Percentiles rank a stretch among this genome's conserved stretches.
Conservation (phyloP, 441 rosid genomes). For the Adansonia gregorii region DNA sequence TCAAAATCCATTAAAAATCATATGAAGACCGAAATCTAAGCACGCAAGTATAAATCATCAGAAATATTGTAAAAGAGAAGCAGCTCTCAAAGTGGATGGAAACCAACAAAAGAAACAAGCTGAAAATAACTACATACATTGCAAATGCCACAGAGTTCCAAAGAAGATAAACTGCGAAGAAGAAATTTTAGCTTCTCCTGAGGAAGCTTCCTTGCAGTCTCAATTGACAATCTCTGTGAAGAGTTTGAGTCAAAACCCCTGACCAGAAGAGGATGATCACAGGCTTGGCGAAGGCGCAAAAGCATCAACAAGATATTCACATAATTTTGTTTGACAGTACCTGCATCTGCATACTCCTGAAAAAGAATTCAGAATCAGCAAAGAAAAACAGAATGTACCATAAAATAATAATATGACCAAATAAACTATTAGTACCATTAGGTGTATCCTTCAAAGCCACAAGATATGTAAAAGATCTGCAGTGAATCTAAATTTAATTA, state of each 20-base stretch:
- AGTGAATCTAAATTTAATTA: background rate
- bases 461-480: conserved; percentile 23
- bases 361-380: conserved; percentile 23
- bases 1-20: conserved; percentile 17
- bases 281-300: conserved; percentile 95
- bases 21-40: background rate
- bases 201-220: conserved; percentile 64
- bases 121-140: conserved; percentile 53
- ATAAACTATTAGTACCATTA: conserved; percentile 8
- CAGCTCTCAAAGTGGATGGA: background rate
- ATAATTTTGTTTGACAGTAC: conserved; percentile 89
- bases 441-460: background rate
- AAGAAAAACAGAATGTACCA: conserved; percentile 11
- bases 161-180: conserved; percentile 61
- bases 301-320: conserved; percentile 93
- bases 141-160: conserved; percentile 86
- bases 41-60: conserved; percentile 8
- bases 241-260: conserved; percentile 64
- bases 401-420: background rate
- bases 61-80: background rate
- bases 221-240: conserved; percentile 55
- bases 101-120: conserved; percentile 21
- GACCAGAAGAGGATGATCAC: conserved; percentile 93
- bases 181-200: conserved; percentile 49
- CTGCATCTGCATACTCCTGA: conserved; percentile 94